Conservation (phyloP, 805 yeast genomes). For the Cyberlindnera xishuangbannaensis region DNA sequence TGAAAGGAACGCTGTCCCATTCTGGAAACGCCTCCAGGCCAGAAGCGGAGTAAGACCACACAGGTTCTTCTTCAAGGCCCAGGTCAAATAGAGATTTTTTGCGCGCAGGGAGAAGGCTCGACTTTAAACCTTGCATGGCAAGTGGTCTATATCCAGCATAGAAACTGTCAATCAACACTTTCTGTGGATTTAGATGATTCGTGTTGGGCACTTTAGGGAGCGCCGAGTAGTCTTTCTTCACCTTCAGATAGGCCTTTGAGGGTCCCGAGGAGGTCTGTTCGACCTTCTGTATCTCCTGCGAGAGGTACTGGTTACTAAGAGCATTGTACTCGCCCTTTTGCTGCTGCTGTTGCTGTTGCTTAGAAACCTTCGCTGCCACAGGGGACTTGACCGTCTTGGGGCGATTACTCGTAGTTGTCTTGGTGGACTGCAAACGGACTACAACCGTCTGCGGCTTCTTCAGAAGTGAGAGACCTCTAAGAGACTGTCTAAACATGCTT, state of each 20-base stretch:
- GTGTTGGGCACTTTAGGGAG: constrained; percentile 21
- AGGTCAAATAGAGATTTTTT: constrained; percentile 23
- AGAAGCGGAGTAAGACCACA: constrained; percentile 32
- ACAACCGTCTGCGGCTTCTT: too few relatives aligned
- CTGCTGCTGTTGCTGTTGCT: too few relatives aligned
- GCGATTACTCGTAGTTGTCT: too few relatives aligned
- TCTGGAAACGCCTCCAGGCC: constrained; percentile 31
- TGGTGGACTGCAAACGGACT: too few relatives aligned
- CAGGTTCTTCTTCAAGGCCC: constrained; percentile 17
- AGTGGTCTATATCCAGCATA: constrained; percentile 23
- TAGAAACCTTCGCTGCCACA: constrained; percentile 17
- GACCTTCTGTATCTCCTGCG: constrained; percentile 3
- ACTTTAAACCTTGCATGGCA: constrained; percentile 21
- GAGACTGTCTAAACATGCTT: too few relatives aligned
- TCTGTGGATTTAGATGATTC: constrained; percentile 13
- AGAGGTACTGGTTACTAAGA: constrained; percentile 22
- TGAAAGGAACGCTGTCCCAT: constrained; percentile 21
- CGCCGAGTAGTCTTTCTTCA: constrained; percentile 18
- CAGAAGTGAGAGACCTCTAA: too few relatives aligned
- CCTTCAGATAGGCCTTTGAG: neutral
- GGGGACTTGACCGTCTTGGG: constrained; percentile 14
- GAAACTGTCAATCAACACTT: constrained; percentile 16
- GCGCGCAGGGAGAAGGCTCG: constrained; percentile 26
- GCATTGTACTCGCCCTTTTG: constrained; percentile 22
- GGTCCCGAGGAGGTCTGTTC: neutral